Evolutionary conservation across 257 asterid species (phyloP).

Genomic region (Solanum clarkiae): DNA sequence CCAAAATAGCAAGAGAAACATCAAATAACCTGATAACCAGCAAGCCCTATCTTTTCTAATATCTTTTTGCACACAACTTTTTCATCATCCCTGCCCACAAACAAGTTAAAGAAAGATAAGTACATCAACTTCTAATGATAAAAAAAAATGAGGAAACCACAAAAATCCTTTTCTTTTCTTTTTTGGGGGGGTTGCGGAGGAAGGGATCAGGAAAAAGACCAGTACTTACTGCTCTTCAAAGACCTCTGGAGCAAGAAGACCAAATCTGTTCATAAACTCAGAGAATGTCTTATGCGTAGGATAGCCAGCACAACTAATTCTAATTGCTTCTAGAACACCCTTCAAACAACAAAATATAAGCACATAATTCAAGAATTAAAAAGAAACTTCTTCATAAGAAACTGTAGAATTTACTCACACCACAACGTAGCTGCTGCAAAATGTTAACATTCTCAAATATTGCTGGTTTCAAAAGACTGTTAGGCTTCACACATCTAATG

Average conservation of each 20-base stretch:
- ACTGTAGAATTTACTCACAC: constrained; percentile 52
- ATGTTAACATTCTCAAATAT: constrained; percentile 78
- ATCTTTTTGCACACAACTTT: constrained; percentile 69
- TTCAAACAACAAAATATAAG: background rate
- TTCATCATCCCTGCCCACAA: constrained; percentile 41
- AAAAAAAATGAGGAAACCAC: background rate
- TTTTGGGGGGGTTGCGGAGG: background rate
- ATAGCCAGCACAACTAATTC: constrained; percentile 99
- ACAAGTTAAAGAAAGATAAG: background rate
- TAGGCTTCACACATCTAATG: constrained; percentile 97
- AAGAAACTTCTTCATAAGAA: background rate
- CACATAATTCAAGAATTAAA: background rate
- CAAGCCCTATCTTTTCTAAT: constrained; percentile 67
- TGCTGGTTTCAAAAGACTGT: constrained; percentile 86
- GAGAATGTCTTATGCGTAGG: constrained; percentile 91
- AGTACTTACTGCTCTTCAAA: background rate
- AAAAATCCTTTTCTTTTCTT: background rate
- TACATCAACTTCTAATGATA: background rate
- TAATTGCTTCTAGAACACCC: constrained; percentile 51
- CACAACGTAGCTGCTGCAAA: constrained; percentile 97
- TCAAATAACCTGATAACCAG: constrained; percentile 81
- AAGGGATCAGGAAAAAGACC: background rate
- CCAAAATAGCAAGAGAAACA: background rate
- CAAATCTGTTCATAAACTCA: constrained; percentile 80
- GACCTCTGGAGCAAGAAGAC: constrained; percentile 64